These are phyloP conservation scores for Licmophora abbreviata DNA, from an alignment of 108 stramenopile genomes.

Conservation along the genomic window DNA sequence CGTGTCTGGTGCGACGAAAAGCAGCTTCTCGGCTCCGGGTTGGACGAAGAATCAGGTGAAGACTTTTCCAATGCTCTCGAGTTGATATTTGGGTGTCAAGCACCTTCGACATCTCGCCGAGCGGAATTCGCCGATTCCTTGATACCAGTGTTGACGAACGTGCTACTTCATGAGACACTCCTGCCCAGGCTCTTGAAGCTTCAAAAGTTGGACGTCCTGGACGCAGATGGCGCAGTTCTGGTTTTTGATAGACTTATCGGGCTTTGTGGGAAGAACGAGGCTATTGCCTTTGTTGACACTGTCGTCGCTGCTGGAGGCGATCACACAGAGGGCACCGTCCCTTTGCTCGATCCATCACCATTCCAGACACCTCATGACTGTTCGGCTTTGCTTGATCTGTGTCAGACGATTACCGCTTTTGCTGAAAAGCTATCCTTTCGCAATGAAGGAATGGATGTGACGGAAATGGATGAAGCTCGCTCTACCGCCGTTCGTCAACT, in stretches of 20 bases:
- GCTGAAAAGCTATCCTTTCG: neutral
- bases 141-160: neutral
- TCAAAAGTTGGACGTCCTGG: slow-evolving; percentile 52
- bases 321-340: neutral
- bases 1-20: slow-evolving; percentile 29
- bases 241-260: slow-evolving; percentile 45
- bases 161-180: slow-evolving; percentile 26
- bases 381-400: slow-evolving; percentile 10
- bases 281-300: slow-evolving; percentile 26
- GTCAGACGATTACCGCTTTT: slow-evolving; percentile 9
- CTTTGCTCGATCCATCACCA: slow-evolving; percentile 11
- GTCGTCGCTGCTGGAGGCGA: neutral
- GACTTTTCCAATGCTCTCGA: neutral
- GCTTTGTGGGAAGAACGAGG: slow-evolving; percentile 33
- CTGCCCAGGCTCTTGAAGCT: slow-evolving; percentile 31
- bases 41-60: neutral
- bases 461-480: slow-evolving; percentile 19
- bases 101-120: neutral
- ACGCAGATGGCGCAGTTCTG: slow-evolving; percentile 60
- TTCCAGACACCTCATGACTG: slow-evolving; percentile 9
- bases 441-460: neutral
- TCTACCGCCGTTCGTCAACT: slow-evolving; percentile 13
- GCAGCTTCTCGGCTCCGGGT: slow-evolving; percentile 21
- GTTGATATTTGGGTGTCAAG: neutral
- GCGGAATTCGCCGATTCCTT: neutral